phyloP scores from a whole-genome alignment of 768 basidiomycete genomes.

The Rhodotorula babjevae region DNA sequence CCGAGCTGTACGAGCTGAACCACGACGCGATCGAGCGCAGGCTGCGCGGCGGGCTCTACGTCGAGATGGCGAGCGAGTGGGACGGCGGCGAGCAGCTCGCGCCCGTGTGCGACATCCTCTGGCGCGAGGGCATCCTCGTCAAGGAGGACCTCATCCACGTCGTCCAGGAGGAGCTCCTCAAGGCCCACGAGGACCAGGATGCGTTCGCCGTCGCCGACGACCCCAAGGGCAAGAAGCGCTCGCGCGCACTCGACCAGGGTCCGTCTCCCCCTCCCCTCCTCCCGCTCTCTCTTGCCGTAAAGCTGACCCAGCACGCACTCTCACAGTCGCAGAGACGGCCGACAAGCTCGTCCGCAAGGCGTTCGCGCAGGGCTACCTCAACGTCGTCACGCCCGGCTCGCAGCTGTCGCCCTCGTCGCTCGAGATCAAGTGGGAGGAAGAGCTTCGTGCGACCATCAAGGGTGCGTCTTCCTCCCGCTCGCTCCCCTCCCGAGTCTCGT shows the following conservation, averaged over 20 bases:
- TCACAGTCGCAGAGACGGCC: conserved; percentile 16
- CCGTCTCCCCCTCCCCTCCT: not conserved
- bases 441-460: conserved; percentile 45
- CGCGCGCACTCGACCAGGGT: conserved; percentile 15
- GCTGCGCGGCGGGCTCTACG: conserved; percentile 22
- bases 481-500: too few relatives aligned
- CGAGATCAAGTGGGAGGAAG: conserved; percentile 70
- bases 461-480: conserved; percentile 9
- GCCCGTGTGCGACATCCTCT: conserved; percentile 8
- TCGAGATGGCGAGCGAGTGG: conserved; percentile 27
- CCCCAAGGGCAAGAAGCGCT: conserved; percentile 31
- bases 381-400: conserved; percentile 69
- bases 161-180: not conserved
- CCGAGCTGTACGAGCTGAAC: conserved; percentile 38
- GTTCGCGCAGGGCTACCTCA: conserved; percentile 68
- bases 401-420: conserved; percentile 77
- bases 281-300: too few relatives aligned
- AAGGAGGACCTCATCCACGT: conserved; percentile 19
- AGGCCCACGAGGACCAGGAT: not conserved
- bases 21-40: conserved; percentile 24
- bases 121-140: conserved; percentile 26
- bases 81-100: not conserved
- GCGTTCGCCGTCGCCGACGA: not conserved
- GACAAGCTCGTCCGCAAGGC: conserved; percentile 59
- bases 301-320: not conserved